Conservation (phyloP, 2,329 filamentous ascomycete genomes). For the Aspergillus arachidicola region DNA sequence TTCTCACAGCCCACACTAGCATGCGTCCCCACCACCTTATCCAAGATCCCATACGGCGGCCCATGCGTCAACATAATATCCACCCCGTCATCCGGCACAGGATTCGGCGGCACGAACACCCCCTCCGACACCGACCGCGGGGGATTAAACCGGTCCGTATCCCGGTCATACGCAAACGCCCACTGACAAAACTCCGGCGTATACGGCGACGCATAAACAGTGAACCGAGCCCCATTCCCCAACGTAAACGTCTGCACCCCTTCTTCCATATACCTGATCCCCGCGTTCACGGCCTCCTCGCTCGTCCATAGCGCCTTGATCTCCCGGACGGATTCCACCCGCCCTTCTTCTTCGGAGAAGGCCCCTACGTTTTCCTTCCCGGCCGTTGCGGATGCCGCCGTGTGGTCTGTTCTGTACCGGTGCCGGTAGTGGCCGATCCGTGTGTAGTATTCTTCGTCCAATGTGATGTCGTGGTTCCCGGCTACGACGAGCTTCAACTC, state of each 20-base stretch:
- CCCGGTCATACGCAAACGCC: constrained; percentile 58
- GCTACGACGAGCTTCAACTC: constrained; percentile 64
- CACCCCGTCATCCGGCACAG: constrained; percentile 49
- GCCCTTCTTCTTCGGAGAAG: background rate
- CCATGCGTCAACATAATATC: constrained; percentile 66
- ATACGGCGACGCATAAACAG: constrained; percentile 55
- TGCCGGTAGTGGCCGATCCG: constrained; percentile 32
- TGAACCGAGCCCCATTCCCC: constrained; percentile 50
- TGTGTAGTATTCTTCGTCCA: constrained; percentile 56
- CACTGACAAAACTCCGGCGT: constrained; percentile 59
- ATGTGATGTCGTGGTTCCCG: constrained; percentile 63
- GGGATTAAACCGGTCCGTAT: constrained; percentile 57
- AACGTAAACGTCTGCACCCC: constrained; percentile 52
- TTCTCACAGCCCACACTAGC: constrained; percentile 57
- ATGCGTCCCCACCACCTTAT: constrained; percentile 37
- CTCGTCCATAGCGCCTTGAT: constrained; percentile 53
- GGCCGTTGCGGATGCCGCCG: constrained; percentile 9
- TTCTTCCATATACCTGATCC: constrained; percentile 60
- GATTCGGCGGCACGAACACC: constrained; percentile 32
- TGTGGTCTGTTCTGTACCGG: constrained; percentile 20
- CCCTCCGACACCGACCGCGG: constrained; percentile 15
- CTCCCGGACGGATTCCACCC: constrained; percentile 19
- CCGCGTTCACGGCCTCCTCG: constrained; percentile 46
- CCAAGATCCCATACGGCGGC: constrained; percentile 56
- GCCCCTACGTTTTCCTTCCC: constrained; percentile 17